Base-by-base conservation (phyloP, 352 stramenopile species). In the Thraustochytrium sp. region DNA sequence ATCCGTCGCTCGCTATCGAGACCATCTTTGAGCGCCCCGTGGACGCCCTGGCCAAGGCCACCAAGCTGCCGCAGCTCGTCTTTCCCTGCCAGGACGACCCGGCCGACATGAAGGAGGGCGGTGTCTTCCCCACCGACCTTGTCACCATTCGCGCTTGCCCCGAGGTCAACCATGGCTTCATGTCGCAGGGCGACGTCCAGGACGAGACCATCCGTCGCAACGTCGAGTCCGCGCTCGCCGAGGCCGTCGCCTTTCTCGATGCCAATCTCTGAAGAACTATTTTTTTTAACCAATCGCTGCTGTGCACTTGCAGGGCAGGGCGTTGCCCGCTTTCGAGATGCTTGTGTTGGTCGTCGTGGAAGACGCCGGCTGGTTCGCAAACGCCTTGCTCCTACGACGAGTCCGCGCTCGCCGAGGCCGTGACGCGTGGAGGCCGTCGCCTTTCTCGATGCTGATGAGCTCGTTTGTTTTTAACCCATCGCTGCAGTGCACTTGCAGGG, bases 91-190 rank as follows among this genome's bases (percentile, higher is more conserved):
- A 64, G 42, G 68, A 80, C 68, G 68, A 80, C 37, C 46, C n/a
- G 37, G 26, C 68, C 23, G 31, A 49, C 5, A 16, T 80, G 21
- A 73, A 72, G 68, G 11, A 23, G 18, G 68, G 68, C 37, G 68
- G 68, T 3, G 11, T 34, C 46, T 18, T 80, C 3, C 31, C 31
- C 13, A 16, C 13, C 8, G 68, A 80, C 13, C 63, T 72, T 18
- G 23, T 11, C 49, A 44, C 2, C n/a, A 38, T 72, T 26, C 26
- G 63, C 13, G 13, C 13, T 26, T 80, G 76, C 8, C 29, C 37
- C 3, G 23, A 72, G 16, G 26, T 36, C 18, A 80, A 80, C 46
- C 68, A 80, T 44, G 68, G 68, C 31, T 80, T 80, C 9, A 80
- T 80, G 68, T 44, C 51, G 16, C 68, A 64, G 29, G 68, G 48